Base-by-base conservation (phyloP, 306 rosid genomes). In the Ormosia semicastrata region DNA sequence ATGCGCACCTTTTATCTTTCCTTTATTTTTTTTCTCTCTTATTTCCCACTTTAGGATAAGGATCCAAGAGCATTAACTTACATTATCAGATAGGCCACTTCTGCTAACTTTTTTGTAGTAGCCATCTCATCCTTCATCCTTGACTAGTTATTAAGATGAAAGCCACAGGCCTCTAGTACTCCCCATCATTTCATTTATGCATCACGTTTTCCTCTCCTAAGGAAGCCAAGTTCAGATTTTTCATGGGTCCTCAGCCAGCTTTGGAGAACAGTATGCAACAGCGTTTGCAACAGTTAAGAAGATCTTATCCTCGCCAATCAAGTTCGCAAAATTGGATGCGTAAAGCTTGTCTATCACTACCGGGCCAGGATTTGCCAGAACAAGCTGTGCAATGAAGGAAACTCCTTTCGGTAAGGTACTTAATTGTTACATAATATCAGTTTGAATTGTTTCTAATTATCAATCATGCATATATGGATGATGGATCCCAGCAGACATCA, bases 251-350 rank as follows among this genome's bases (percentile, higher is more conserved):
- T 86, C 91, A 66, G 69, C 92, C 47, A 88, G 54, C 86, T 88
- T 92, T 13, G 93, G 89, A 65, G 94, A 85, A 84, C 97, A 90
- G 85, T 89, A 69, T 14, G 89, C 82, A 62, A 95, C 90, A 3
- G 99, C 99, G 8, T 92, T 90, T 17, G 97, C 95, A 17, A 95
- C 99, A 3, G 97, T 91, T 77, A 95, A 91, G 82, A 90, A 95
- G 86, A 95, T 93, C 58, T 78, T 83, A 89, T 90, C 91, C 80
- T 87, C 91, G 0, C 99, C 99, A 2, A 95, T 88, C 86, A 77
- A 14, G 81, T 72, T 78, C 4, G 87, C 86, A 44, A 95, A 68
- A 11, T 70, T 78, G 24, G 99, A 90, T 34, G 91, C 66, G 39
- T 87, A 91, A 68, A 95, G 93, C 86, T 95, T 95, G 85, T 92